Percentiles rank a stretch among this genome's conserved stretches.
These are phyloP conservation scores for Ocimum tenuiflorum DNA, from an alignment of 257 asterid genomes.

Conservation along the genomic window DNA sequence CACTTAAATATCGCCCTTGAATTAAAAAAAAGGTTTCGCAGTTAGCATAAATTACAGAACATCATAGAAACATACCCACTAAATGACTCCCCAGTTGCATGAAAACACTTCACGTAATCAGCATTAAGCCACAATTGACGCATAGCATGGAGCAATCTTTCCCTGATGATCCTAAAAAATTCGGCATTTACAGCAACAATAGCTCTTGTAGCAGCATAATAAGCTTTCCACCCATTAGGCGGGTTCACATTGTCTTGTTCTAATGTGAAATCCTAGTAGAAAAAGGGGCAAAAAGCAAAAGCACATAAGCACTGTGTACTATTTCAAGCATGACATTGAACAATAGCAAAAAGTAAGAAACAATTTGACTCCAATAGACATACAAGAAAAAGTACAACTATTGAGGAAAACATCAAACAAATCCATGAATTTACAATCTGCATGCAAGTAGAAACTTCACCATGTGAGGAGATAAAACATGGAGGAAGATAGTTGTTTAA, in stretches of 20 bases:
- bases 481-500: background rate
- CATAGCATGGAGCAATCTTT: conserved; percentile 70
- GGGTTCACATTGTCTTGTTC: conserved; percentile 79
- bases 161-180: conserved; percentile 58
- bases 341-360: background rate
- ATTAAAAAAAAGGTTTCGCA: background rate
- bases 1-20: background rate
- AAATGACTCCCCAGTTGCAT: conserved; percentile 71
- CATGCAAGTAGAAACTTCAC: conserved; percentile 4
- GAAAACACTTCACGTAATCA: conserved; percentile 88
- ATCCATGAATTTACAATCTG: background rate
- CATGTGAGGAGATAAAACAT: background rate
- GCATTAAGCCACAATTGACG: conserved; percentile 86
- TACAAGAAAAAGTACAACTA: background rate
- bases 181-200: conserved; percentile 58
- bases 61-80: conserved; percentile 57
- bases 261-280: conserved; percentile 70
- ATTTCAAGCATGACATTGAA: conserved; percentile 9
- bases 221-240: conserved; percentile 91
- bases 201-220: conserved; percentile 91
- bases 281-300: background rate
- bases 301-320: conserved; percentile 9
- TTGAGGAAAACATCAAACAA: background rate
- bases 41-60: background rate
- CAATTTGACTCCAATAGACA: conserved; percentile 5